Evolutionary conservation across 768 basidiomycete genomes (phyloP), one percentile per base, ranked within the genome.

Genomic region (Paxillus involutus): DNA sequence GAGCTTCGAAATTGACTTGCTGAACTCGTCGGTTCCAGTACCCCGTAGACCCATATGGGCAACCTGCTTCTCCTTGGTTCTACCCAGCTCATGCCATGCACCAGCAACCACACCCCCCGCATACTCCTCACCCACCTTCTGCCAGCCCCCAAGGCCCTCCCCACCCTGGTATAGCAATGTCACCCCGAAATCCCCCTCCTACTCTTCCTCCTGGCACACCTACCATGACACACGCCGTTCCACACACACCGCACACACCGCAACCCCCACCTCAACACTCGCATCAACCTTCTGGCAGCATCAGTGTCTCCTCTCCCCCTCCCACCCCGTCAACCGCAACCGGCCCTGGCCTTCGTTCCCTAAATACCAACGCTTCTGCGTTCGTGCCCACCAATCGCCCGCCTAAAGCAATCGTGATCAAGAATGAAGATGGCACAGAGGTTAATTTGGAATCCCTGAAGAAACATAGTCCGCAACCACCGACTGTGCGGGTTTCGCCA

Each of bases 121-220:
- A 77, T 32, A 78, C 79, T 6, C 74, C 78, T 63, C 57, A 72
- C 24, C 71, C 66, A 24, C 64, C 68, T 29, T 68, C 73, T 0
- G n/a, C n/a, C n/a, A n/a, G n/a, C n/a, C n/a, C n/a, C n/a, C n/a
- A n/a, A n/a, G n/a, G n/a, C n/a, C n/a, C 76, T 26, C 77, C 76
- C 46, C 78, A 82, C 59, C 57, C 73, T 32, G 71, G 72, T 49
- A 80, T 85, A 70, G 77, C 86, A 5, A 81, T 90, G 76, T 89
- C 89, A 14, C 88, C 89, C 35, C 82, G 86, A 58, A 84, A 80
- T 62, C 80, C 77, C 33, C 76, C 80, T 46, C 75, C 74, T 12
- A 72, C 62, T 46, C 62, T 87, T n/a, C 84, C 82, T 4, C 84
- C 88, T 12, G 82, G 81, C 30, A 90, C 89, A 1, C 87, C 89